phyloP scores from a whole-genome alignment of 208 protist species.

The Trypanosoma lewisi region DNA sequence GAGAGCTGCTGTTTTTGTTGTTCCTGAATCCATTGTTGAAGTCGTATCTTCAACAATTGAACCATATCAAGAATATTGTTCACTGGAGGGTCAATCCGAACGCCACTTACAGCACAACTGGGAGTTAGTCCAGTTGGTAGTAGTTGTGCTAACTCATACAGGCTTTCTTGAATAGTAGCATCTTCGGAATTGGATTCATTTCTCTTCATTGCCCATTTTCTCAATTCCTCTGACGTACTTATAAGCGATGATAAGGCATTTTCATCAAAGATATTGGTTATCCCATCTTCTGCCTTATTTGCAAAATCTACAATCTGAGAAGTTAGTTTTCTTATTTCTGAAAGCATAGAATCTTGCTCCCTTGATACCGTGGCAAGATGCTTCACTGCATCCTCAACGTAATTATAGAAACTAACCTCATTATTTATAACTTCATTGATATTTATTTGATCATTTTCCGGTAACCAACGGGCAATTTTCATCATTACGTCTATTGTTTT shows the following conservation, averaged over 20 bases:
- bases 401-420: constrained; percentile 17
- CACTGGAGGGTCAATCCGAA: constrained; percentile 60
- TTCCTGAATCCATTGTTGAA: constrained; percentile 42
- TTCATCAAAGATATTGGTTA: constrained; percentile 4
- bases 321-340: constrained; percentile 13
- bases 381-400: constrained; percentile 17
- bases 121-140: constrained; percentile 29
- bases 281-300: not conserved
- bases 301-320: constrained; percentile 2
- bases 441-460: constrained; percentile 11
- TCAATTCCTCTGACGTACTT: constrained; percentile 20
- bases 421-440: not conserved
- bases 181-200: constrained; percentile 4
- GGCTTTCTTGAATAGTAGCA: constrained; percentile 23
- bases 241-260: constrained; percentile 2
- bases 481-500: constrained; percentile 11
- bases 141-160: constrained; percentile 76
- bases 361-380: constrained; percentile 4
- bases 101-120: constrained; percentile 8
- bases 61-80: constrained; percentile 64
- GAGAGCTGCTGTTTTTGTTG: constrained; percentile 56
- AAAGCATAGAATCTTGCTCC: constrained; percentile 5
- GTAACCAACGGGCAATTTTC: constrained; percentile 26
- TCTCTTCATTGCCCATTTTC: constrained; percentile 7
- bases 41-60: constrained; percentile 45